These are phyloP conservation scores for Heritiera fomes DNA, from an alignment of 345 rosid species.

Conservation along the genomic window DNA sequence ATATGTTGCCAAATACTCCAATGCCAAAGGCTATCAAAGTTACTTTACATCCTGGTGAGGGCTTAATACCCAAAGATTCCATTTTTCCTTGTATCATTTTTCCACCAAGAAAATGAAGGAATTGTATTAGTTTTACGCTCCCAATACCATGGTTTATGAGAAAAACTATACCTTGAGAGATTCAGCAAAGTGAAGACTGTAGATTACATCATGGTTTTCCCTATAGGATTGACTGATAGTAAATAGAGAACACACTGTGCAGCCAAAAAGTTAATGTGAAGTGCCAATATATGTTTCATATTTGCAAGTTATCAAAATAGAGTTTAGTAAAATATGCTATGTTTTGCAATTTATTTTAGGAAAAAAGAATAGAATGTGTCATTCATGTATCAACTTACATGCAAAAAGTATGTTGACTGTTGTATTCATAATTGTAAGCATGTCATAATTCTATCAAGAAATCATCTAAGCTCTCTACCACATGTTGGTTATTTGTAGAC, in stretches of 20 bases:
- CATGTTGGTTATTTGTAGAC: constrained; percentile 38
- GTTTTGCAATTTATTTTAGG: background rate
- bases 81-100: background rate
- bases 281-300: background rate
- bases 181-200: constrained; percentile 4
- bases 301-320: background rate
- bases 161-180: background rate
- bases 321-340: background rate
- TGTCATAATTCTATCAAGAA: background rate
- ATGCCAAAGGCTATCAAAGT: constrained; percentile 58
- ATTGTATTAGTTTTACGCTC: background rate
- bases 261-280: background rate
- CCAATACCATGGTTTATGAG: background rate
- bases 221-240: background rate
- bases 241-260: background rate
- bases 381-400: background rate
- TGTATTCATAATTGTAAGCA: background rate
- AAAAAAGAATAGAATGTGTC: background rate
- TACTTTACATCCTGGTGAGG: constrained; percentile 46
- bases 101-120: background rate
- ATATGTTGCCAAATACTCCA: constrained; percentile 53
- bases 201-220: background rate
- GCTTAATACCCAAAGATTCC: background rate
- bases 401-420: background rate
- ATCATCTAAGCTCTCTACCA: too few relatives aligned